Base-by-base conservation (phyloP, 352 stramenopile genomes). In the Phytophthora lateralis region DNA sequence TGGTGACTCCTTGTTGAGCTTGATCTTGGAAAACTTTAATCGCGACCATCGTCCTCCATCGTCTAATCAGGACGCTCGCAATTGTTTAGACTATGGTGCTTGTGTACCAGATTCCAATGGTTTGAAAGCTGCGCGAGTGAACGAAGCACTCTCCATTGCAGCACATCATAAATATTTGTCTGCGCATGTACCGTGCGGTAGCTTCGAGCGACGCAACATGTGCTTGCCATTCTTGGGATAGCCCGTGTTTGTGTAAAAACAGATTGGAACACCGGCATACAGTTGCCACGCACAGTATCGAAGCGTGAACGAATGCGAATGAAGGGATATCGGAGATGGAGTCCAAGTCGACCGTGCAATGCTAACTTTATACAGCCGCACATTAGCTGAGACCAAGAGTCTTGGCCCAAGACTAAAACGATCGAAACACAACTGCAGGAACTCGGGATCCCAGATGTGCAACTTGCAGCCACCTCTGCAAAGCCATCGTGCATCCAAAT, bases 401-500 rank as follows among this genome's bases (percentile, higher is more conserved):
- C 26, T 30, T 24, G 21, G 21, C 3, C 21, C 21, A 24, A 24
- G 21, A 24, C 34, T 39, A 39, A 15, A 14, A 35, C 8, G 30
- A 12, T 4, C 5, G 34, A 29, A 29, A 29, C 26, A 29, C 17
- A 15, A 55, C 35, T 20, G 14, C 44, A 37, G 37, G 44, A 55
- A 15, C 39, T 41, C 44, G 9, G 41, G 10, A 55, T 38, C 34
- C 44, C 55, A 57, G 55, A 64, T 64, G 56, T 46, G 39, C 18
- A 21, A 30, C 0, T 32, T 57, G 50, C 58, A 55, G 34, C 49
- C 42, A 54, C 26, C 20, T 56, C 21, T 56, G 52, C 59, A 56
- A 56, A 63, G 43, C 59, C 29, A 63, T 46, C 52, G 2, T 43
- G 52, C 51, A 63, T 48, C 35, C 26, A 38, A 43, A 54, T 63